Evolutionary conservation across 2,329 filamentous ascomycete species (phyloP), one percentile per base, ranked within the genome.

Genomic region (Diaporthe destruens): DNA sequence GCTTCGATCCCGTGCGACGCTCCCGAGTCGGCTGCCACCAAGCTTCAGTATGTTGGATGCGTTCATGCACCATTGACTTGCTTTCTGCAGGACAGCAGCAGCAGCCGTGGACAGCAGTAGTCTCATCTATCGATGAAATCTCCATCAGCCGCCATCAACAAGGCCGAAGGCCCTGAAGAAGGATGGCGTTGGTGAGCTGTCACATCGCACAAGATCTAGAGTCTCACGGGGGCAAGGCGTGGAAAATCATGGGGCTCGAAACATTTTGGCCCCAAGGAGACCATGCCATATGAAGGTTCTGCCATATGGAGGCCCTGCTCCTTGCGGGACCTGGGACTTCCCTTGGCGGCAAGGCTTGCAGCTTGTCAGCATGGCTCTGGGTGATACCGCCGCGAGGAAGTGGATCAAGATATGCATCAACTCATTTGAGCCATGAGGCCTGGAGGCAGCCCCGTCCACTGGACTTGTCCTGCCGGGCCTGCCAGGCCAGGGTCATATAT

Each of bases 201-300:
- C 85, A 86, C 83, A 83, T 87, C 79, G 77, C 81, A 87, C 86
- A 85, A 86, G 85, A 87, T 87, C 85, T 85, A 77, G 73, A 80
- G 79, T 79, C 77, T 78, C 79, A 79, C 77, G 77, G 78, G 73
- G 73, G 71, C 74, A 76, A 77, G 75, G 78, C 76, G 77, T 78
- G 77, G 76, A 68, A 77, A 75, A 74, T 75, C 74, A 79, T 78
- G 80, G 78, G 77, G 78, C 80, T 78, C 79, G 76, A 77, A 76
- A 65, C 69, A 74, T 73, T 73, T 44, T 59, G 73, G 42, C 66
- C 77, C 76, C 76, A 76, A 77, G 72, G 70, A 75, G 73, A 74
- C 69, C 67, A 73, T 74, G 71, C 68, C 75, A 74, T 39, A 39
- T 67, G 65, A 25, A 34, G 53, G 14, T 36, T 29, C 68, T 74